phyloP scores from a whole-genome alignment of 495 filamentous ascomycete genomes.

The Penicillium paxilli region DNA sequence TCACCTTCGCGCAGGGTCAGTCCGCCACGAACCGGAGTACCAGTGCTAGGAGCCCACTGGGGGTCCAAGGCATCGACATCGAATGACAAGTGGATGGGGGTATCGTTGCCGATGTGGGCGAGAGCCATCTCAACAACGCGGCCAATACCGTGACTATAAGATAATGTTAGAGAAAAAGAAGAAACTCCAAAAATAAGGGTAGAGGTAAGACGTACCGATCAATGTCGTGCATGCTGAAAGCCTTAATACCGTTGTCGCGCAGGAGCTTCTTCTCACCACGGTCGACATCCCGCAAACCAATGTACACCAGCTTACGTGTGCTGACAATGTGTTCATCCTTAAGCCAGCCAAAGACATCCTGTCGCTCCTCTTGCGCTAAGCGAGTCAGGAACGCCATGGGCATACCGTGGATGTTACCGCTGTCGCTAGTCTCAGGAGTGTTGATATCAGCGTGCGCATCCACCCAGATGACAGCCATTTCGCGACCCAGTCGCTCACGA shows the following conservation, averaged over 20 bases:
- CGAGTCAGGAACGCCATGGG: slow-evolving; percentile 91
- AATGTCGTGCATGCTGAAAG: slow-evolving; percentile 98
- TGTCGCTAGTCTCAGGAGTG: slow-evolving; percentile 82
- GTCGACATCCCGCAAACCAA: slow-evolving; percentile 92
- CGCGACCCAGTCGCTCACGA: slow-evolving; percentile 73
- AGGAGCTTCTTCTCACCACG: slow-evolving; percentile 87
- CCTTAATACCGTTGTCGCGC: slow-evolving; percentile 84
- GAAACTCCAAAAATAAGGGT: neutral
- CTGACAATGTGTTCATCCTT: slow-evolving; percentile 62
- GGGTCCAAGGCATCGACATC: slow-evolving; percentile 97
- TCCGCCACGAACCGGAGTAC: slow-evolving; percentile 93
- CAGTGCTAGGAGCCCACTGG: slow-evolving; percentile 92
- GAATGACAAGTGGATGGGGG: slow-evolving; percentile 94
- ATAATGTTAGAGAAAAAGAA: slow-evolving; percentile 2
- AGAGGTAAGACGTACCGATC: slow-evolving; percentile 58
- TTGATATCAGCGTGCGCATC: slow-evolving; percentile 99
- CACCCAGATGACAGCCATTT: slow-evolving; percentile 96
- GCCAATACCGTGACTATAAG: slow-evolving; percentile 78
- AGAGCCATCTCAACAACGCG: slow-evolving; percentile 97
- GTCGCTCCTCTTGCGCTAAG: slow-evolving; percentile 67
- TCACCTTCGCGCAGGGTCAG: slow-evolving; percentile 94
- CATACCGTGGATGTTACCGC: slow-evolving; percentile 98
- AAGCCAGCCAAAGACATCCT: slow-evolving; percentile 88
- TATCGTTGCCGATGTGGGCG: slow-evolving; percentile 88
- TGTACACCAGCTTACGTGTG: slow-evolving; percentile 91